Percentiles rank a stretch among this genome's conserved stretches.
Evolutionary conservation across 140 eudicot genomes (phyloP).

Genomic region (Senecio squalidus): DNA sequence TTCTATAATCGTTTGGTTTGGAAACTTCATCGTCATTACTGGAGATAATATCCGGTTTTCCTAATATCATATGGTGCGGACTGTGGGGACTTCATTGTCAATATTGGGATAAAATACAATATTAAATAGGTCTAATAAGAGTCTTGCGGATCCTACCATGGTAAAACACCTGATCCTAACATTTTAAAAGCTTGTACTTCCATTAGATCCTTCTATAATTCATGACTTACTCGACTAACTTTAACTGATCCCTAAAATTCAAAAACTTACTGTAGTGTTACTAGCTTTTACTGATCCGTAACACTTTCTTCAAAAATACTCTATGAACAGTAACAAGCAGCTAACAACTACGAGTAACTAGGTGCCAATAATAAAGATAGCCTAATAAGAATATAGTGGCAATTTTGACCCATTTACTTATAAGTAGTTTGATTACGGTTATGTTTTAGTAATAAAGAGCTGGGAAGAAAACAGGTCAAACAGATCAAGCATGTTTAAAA

Average conservation of each 20-base stretch:
- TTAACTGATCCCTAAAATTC: not conserved
- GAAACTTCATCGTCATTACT: slow-evolving; percentile 2
- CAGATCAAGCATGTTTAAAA: not conserved
- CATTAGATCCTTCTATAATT: slow-evolving; percentile 1
- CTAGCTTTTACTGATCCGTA: not conserved
- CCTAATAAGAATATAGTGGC: no score
- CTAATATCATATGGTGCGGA: not conserved
- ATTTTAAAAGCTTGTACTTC: not conserved
- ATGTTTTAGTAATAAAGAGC: no score
- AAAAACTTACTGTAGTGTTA: no score
- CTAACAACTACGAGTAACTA: no score
- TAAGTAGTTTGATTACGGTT: no score
- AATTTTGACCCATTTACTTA: no score
- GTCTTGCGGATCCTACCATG: slow-evolving; percentile 17
- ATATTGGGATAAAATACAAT: not conserved
- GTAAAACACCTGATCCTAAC: slow-evolving; percentile 1
- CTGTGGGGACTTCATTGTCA: not conserved
- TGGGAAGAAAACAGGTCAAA: not conserved
- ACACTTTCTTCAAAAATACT: not conserved
- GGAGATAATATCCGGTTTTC: not conserved
- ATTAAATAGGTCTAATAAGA: not conserved
- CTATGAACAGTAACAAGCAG: not conserved
- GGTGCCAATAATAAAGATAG: no score
- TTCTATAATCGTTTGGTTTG: not conserved
- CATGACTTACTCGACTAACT: not conserved